Evolutionary conservation across 306 rosid species (phyloP), one percentile per base, ranked within the genome.

Genomic region (Morella rubra): DNA sequence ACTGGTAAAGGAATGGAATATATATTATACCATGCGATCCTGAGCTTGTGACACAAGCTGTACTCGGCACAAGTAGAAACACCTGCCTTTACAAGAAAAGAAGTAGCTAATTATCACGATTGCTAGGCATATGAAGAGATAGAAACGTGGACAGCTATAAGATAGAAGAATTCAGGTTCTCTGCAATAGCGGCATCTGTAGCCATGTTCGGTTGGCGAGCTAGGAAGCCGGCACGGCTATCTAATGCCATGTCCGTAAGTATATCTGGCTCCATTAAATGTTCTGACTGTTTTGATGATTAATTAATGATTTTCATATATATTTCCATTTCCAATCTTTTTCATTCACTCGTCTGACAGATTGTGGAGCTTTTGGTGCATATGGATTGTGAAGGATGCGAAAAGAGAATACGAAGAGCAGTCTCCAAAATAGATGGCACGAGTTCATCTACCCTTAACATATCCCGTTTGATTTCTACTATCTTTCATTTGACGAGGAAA

Each of bases 311-410:
- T 15, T 5, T 74, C 1, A 3, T 12, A 51, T 14, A 1, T 51
- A 27, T 12, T 65, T 62, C 41, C 5, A 50, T 4, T 50, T 70
- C 50, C 1, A 49, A 32, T 18, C 5, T 19, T 2, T 13, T 3
- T 51, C 65, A 44, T 44, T 22, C 77, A 53, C 27, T 1, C 73
- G 41, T 15, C 3, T 75, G 16, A 20, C 41, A 93, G 95, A 93
- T 90, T 66, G 93, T 91, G 72, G 98, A 93, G 72, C 88, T 91
- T 27, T 69, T 81, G 86, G 96, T 93, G 82, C 94, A 93, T 54
- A 90, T 93, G 98, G 98, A 93, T 61, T 93, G 98, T 32, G 81
- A 93, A 85, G 98, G 96, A 47, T 87, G 96, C 37, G 93, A 93
- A 81, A 85, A 84, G 73, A 86, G 93, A 56, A 81, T 93, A 24